phyloP scores from a whole-genome alignment of 495 filamentous ascomycete genomes.

The Pyrenula massariospora region DNA sequence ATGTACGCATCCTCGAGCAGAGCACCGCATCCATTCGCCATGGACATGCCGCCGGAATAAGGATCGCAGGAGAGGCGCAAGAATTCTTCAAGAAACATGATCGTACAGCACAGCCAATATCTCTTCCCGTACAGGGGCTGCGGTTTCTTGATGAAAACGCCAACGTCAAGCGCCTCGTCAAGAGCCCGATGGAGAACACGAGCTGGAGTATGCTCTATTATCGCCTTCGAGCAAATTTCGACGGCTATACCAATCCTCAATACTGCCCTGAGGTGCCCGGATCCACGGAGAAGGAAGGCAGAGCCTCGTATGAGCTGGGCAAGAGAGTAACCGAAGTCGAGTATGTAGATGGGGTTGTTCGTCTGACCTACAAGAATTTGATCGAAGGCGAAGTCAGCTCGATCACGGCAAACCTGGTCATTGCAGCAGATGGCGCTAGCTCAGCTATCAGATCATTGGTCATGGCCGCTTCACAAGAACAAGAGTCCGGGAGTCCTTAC shows the following conservation, averaged over 20 bases:
- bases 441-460: conserved; percentile 9
- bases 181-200: conserved; percentile 6
- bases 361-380: conserved; percentile 5
- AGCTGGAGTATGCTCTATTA: conserved; percentile 18
- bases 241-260: conserved; percentile 8
- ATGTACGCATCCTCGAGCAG: conserved; percentile 18
- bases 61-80: conserved; percentile 5
- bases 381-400: not conserved
- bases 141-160: conserved; percentile 2
- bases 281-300: not conserved
- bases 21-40: conserved; percentile 5
- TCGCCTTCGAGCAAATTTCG: conserved; percentile 13
- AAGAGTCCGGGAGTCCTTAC: conserved; percentile 1
- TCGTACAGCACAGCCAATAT: conserved; percentile 1
- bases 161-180: not conserved
- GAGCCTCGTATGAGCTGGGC: conserved; percentile 1
- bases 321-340: conserved; percentile 4
- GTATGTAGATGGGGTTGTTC: not conserved
- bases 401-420: conserved; percentile 8
- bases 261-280: conserved; percentile 6
- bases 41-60: conserved; percentile 15
- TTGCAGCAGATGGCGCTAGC: conserved; percentile 14
- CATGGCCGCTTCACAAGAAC: not conserved
- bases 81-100: conserved; percentile 11
- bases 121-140: conserved; percentile 2